Evolutionary conservation across 805 yeast species (phyloP).

Genomic region (Wickerhamiella parazyma): DNA sequence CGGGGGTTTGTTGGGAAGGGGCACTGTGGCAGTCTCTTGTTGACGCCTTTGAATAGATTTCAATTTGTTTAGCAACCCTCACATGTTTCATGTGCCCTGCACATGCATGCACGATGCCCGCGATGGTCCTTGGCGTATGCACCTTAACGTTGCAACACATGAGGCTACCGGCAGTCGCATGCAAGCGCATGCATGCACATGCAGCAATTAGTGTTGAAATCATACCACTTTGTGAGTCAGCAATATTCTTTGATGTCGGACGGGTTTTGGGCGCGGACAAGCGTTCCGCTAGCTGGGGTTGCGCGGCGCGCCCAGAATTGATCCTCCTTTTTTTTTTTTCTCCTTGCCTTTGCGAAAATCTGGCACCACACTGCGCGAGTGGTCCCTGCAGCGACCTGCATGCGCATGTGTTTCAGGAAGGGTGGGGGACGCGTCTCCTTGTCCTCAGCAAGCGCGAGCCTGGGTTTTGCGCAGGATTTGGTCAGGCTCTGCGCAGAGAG

Average conservation of each 20-base stretch:
- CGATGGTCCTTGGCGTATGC: not conserved
- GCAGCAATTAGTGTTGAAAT: not conserved
- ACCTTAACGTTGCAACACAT: not conserved
- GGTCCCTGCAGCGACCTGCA: not conserved
- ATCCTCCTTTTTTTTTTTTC: too few relatives aligned
- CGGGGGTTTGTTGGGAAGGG: not conserved
- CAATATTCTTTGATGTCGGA: not conserved
- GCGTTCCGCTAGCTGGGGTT: not conserved
- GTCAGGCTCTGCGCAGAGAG: too few relatives aligned
- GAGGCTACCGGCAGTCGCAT: not conserved
- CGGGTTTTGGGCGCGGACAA: not conserved
- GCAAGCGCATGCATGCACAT: not conserved
- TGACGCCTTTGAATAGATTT: too few relatives aligned
- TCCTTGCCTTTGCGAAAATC: too few relatives aligned
- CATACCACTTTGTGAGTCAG: not conserved
- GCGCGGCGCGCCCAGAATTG: too few relatives aligned
- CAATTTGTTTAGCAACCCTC: not conserved
- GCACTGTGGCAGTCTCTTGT: too few relatives aligned
- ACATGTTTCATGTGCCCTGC: not conserved
- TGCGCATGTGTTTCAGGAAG: not conserved
- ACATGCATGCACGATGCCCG: not conserved
- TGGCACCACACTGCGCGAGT: too few relatives aligned
- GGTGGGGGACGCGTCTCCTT: not conserved
- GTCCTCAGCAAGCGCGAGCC: too few relatives aligned
- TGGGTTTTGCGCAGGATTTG: too few relatives aligned